Evolutionary conservation across 768 basidiomycete species (phyloP), one percentile per base, ranked within the genome.

Genomic region (Naematelia aurantialba): DNA sequence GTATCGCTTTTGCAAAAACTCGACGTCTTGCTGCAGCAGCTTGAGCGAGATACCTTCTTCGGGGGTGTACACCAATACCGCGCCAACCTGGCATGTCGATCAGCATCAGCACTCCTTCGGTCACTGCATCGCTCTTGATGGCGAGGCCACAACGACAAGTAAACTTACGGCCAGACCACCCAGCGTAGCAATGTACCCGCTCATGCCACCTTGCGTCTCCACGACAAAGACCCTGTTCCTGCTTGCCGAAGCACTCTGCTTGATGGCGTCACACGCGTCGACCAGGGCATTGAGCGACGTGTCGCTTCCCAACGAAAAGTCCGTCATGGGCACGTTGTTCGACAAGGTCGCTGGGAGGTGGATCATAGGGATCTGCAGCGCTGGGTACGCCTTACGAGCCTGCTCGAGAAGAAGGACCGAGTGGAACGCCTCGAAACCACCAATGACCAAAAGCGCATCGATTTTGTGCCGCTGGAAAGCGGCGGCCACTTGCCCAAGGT

Each of bases 201-300:
- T 96, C 73, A 88, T 87, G 8, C 94, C 96, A 50, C 96, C 96
- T 76, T 98, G 96, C 0, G 93, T 97, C 79, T 99, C 94, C 17
- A 99, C 91, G 1, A 98, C 89, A 74, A 99, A 99, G 59, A 97
- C 96, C 45, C 96, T 81, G 76, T 98, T 92, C 62, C 96, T 79
- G 72, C 91, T 96, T 3, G 96, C 94, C 56, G 89, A 89, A 10
- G 96, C 96, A 72, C 91, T 93, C 81, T 99, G 96, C 80, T 93
- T 96, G 79, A 99, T 97, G 44, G 93, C 87, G 78, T 99, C 96
- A 74, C 94, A 98, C 4, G 96, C 96, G 61, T 93, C 90, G 54
- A 98, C 92, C 27, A 99, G 81, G 2, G 93, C 92, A 76, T 98
- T 99, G 81, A 99, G 80, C 76, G 89, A 89, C n/a, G 96, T 99